Evolutionary conservation across 306 rosid species (phyloP).

Genomic region (Fragaria iinumae): DNA sequence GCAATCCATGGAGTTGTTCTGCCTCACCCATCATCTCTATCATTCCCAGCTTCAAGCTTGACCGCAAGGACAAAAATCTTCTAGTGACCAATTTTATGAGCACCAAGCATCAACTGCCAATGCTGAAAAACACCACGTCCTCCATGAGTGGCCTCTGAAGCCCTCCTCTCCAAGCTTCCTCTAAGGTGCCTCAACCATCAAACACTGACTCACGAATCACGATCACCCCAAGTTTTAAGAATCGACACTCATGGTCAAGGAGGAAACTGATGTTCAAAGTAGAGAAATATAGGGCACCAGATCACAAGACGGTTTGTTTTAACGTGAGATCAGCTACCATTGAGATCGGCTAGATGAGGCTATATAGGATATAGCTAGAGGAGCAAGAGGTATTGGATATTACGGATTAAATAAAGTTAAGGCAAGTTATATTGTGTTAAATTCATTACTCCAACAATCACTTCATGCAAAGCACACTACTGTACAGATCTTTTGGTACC

Average conservation of each 20-base stretch:
- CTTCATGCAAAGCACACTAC: too few species aligned
- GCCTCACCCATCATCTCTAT: slow-evolving; percentile 83
- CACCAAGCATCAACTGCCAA: slow-evolving; percentile 26
- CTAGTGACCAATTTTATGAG: slow-evolving; percentile 37
- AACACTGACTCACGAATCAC: neutral
- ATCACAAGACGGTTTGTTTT: slow-evolving; percentile 16
- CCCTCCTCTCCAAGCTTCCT: slow-evolving; percentile 41
- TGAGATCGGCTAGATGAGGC: too few species aligned
- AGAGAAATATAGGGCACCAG: slow-evolving; percentile 45
- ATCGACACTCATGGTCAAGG: slow-evolving; percentile 51
- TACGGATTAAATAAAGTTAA: too few species aligned
- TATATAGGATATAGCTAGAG: too few species aligned
- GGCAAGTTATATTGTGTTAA: too few species aligned
- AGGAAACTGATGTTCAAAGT: slow-evolving; percentile 27
- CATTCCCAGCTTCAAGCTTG: slow-evolving; percentile 29
- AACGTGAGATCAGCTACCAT: slow-evolving; percentile 29
- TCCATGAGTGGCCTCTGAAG: neutral
- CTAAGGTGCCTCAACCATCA: slow-evolving; percentile 25
- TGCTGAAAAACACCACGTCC: slow-evolving; percentile 27
- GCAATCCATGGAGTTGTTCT: slow-evolving; percentile 39
- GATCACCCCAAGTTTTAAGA: slow-evolving; percentile 11
- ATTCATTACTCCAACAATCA: too few species aligned
- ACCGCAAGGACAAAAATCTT: neutral
- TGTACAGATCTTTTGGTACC: too few species aligned
- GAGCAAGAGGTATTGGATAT: too few species aligned